These are phyloP conservation scores for Cytospora paraplurivora DNA, from an alignment of 2,329 filamentous ascomycete genomes.

Conservation along the genomic window DNA sequence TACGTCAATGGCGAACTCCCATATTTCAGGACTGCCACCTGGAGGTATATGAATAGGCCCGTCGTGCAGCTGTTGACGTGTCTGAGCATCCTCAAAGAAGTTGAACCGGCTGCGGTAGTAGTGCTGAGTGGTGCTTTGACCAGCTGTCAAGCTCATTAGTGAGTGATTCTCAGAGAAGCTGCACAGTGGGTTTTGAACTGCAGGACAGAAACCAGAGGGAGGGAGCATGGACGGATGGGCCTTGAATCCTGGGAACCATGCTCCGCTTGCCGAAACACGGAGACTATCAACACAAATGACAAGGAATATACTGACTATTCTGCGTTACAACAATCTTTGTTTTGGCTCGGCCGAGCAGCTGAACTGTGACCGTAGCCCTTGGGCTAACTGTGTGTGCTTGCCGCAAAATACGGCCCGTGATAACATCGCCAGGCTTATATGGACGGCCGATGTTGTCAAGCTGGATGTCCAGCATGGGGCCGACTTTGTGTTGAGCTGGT, in stretches of 20 bases:
- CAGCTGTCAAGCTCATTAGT: neutral
- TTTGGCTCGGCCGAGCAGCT: conserved; percentile 35
- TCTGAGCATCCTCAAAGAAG: conserved; percentile 30
- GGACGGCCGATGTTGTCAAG: conserved; percentile 20
- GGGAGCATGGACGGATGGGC: neutral
- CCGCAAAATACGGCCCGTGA: conserved; percentile 35
- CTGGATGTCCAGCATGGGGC: conserved; percentile 19
- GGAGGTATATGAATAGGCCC: conserved; percentile 36
- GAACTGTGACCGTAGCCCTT: conserved; percentile 31
- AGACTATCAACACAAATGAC: neutral
- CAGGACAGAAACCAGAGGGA: neutral
- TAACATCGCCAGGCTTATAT: conserved; percentile 32
- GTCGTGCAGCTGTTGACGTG: conserved; percentile 16
- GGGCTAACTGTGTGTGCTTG: conserved; percentile 31
- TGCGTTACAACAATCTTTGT: conserved; percentile 32
- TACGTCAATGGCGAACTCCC: conserved; percentile 37
- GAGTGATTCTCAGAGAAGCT: neutral
- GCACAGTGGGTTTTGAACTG: neutral
- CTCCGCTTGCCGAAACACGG: neutral
- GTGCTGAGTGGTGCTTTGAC: neutral
- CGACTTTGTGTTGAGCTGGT: conserved; percentile 1
- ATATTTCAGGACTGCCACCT: conserved; percentile 24
- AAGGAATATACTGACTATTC: neutral
- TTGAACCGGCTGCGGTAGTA: conserved; percentile 34
- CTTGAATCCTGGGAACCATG: neutral